Evolutionary conservation across 2,329 filamentous ascomycete species (phyloP).

Genomic region (Penicillium palitans): DNA sequence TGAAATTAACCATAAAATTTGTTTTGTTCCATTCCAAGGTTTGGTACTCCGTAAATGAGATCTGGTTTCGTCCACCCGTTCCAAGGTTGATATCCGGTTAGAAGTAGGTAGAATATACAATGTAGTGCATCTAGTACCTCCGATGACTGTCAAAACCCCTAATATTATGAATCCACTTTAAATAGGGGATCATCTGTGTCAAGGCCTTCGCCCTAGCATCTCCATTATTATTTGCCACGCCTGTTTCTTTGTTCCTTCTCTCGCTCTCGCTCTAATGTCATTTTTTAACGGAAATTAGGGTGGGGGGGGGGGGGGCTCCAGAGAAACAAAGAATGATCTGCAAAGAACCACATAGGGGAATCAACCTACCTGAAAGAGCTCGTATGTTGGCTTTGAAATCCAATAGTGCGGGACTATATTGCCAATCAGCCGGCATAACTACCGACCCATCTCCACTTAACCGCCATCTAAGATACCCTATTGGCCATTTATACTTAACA

Average conservation of each 20-base stretch:
- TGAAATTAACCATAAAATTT: slow-evolving; percentile 1
- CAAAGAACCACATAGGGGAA: not conserved
- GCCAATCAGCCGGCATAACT: not conserved
- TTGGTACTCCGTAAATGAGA: not conserved
- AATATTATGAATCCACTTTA: not conserved
- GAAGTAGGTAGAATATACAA: too few relatives aligned
- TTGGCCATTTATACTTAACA: not conserved
- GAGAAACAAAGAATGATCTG: slow-evolving; percentile 3
- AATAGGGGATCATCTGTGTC: not conserved
- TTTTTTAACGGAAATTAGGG: slow-evolving; percentile 3
- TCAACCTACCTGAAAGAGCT: not conserved
- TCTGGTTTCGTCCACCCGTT: too few relatives aligned
- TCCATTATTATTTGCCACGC: not conserved
- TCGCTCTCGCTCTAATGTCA: not conserved
- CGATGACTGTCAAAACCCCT: not conserved
- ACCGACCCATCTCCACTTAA: not conserved
- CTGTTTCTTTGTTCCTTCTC: not conserved
- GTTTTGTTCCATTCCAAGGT: not conserved
- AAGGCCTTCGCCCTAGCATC: not conserved
- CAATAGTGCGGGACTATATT: slow-evolving; percentile 3
- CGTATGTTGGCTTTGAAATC: not conserved
- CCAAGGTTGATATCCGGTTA: too few relatives aligned
- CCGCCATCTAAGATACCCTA: not conserved
- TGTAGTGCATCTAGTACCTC: not conserved
- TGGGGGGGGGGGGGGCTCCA: not conserved